phyloP scores from a whole-genome alignment of 192 early-diverging fungal species.

The Allomyces macrogynus region DNA sequence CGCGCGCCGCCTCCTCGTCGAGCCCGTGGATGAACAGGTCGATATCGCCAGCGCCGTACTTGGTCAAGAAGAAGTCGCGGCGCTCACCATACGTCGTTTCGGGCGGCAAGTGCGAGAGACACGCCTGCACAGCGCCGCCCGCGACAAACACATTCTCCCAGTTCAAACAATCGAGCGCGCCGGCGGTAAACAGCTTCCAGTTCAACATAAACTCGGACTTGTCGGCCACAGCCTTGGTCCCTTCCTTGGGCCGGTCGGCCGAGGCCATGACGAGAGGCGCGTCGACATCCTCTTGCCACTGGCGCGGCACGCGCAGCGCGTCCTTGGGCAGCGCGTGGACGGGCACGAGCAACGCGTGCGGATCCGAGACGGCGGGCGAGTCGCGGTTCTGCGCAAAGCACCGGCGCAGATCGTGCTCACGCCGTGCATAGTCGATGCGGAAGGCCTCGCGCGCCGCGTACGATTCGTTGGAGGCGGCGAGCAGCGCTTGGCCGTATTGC shows the following conservation, averaged over 20 bases:
- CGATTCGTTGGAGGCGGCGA: not conserved
- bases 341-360: not conserved
- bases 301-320: not conserved
- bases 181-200: constrained; percentile 13
- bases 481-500: not conserved
- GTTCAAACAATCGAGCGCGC: constrained; percentile 4
- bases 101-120: constrained; percentile 6
- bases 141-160: constrained; percentile 13
- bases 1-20: constrained; percentile 9
- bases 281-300: not conserved
- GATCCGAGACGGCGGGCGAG: not conserved
- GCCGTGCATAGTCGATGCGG: not conserved
- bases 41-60: constrained; percentile 9
- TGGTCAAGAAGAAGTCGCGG: constrained; percentile 8
- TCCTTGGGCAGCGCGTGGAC: not conserved
- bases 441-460: constrained; percentile 2
- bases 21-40: constrained; percentile 14
- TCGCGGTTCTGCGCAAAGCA: not conserved
- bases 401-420: not conserved
- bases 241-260: not conserved
- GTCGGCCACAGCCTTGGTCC: constrained; percentile 1
- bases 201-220: constrained; percentile 11
- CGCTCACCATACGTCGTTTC: not conserved
- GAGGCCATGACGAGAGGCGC: constrained; percentile 8
- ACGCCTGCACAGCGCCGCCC: constrained; percentile 10